A percentile compares a stretch with the other conserved stretches of the same genome.
Evolutionary conservation across 495 filamentous ascomycete species (phyloP).

Genomic region (Aspergillus affinis): DNA sequence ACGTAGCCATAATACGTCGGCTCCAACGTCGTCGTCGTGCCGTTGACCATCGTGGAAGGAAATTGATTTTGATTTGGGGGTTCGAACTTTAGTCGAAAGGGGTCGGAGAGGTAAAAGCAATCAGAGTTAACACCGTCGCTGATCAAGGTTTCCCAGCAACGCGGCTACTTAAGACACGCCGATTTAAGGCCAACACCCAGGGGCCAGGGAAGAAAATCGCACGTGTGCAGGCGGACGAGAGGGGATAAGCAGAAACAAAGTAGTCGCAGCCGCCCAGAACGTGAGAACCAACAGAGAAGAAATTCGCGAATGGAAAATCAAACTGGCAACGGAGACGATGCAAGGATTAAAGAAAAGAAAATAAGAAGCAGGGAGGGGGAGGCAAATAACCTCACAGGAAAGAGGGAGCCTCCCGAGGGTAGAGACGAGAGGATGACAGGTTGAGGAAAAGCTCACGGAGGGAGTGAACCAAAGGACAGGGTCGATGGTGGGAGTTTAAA

Average conservation of each 20-base stretch:
- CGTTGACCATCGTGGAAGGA: conserved; percentile 50
- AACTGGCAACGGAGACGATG: neutral
- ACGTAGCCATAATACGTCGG: conserved; percentile 68
- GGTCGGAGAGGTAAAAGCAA: conserved; percentile 19
- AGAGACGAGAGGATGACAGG: conserved; percentile 24
- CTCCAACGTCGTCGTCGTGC: conserved; percentile 47
- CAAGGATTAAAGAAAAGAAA: conserved; percentile 1
- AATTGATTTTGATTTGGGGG: conserved; percentile 22
- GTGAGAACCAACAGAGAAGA: neutral
- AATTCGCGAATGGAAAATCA: neutral
- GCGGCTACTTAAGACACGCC: neutral
- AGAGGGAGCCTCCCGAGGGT: conserved; percentile 11
- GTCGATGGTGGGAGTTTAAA: conserved; percentile 34
- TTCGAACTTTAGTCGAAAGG: conserved; percentile 25
- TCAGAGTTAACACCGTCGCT: conserved; percentile 21
- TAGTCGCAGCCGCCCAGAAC: neutral
- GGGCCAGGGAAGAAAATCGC: neutral
- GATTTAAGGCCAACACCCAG: conserved; percentile 1
- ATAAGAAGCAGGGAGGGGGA: conserved; percentile 18
- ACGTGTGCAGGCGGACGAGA: neutral
- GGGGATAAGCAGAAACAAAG: neutral
- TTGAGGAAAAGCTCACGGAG: conserved; percentile 19
- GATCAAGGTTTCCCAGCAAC: conserved; percentile 23
- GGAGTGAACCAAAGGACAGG: conserved; percentile 29
- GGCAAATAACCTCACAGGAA: conserved; percentile 20